phyloP scores from a whole-genome alignment of 345 rosid genomes.

The Stellera chamaejasme region DNA sequence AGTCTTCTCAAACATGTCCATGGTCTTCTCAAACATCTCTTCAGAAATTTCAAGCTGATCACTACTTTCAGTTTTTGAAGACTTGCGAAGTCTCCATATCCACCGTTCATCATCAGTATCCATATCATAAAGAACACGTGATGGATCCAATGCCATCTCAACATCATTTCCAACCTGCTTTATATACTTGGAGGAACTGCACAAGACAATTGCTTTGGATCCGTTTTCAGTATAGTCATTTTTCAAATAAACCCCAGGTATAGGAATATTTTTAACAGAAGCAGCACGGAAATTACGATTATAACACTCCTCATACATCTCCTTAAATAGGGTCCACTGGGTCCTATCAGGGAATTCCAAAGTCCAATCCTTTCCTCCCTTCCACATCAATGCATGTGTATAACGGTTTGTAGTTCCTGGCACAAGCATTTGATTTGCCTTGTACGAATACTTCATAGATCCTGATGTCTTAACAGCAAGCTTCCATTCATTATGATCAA shows the following conservation, averaged over 20 bases:
- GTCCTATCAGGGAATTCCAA: slow-evolving; percentile 77
- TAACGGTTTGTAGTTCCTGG: slow-evolving; percentile 80
- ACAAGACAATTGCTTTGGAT: slow-evolving; percentile 34
- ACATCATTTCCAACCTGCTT: slow-evolving; percentile 76
- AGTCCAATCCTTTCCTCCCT: slow-evolving; percentile 87
- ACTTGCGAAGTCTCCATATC: slow-evolving; percentile 28
- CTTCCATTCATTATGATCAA: slow-evolving; percentile 77
- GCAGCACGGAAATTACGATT: slow-evolving; percentile 75
- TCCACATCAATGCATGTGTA: slow-evolving; percentile 98
- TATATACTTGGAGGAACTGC: slow-evolving; percentile 42
- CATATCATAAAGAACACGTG: slow-evolving; percentile 70
- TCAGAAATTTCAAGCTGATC: slow-evolving; percentile 30
- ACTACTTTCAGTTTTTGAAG: slow-evolving; percentile 28
- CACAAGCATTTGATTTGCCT: slow-evolving; percentile 79
- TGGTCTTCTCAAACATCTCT: slow-evolving; percentile 61
- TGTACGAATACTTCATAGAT: slow-evolving; percentile 50
- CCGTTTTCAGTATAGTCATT: slow-evolving; percentile 48
- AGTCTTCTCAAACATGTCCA: slow-evolving; percentile 79
- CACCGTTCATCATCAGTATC: slow-evolving; percentile 85
- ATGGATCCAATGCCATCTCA: slow-evolving; percentile 80
- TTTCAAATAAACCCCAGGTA: slow-evolving; percentile 66
- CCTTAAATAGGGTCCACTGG: slow-evolving; percentile 81
- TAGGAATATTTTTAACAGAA: slow-evolving; percentile 68
- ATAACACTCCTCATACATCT: slow-evolving; percentile 92
- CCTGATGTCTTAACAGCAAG: slow-evolving; percentile 68